These are phyloP conservation scores for Pyrenophora graminea DNA, from an alignment of 2,329 filamentous ascomycete species.

Conservation along the genomic window DNA sequence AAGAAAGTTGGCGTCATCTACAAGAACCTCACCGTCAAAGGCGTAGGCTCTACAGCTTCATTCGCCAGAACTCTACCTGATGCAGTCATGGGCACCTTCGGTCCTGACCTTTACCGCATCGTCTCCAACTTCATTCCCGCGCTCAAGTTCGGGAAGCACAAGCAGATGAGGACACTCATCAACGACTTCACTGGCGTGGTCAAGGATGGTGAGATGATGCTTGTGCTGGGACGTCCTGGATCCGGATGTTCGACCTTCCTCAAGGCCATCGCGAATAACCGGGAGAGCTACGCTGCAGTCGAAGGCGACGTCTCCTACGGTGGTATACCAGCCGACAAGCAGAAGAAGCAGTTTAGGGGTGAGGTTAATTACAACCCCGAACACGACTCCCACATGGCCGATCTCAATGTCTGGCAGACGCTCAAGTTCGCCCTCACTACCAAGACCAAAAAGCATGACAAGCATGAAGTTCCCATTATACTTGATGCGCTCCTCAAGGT, in stretches of 20 bases:
- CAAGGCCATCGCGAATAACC: constrained; percentile 74
- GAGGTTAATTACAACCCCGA: constrained; percentile 81
- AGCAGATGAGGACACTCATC: constrained; percentile 61
- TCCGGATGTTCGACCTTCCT: constrained; percentile 77
- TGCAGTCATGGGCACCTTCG: constrained; percentile 77
- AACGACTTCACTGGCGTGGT: constrained; percentile 71
- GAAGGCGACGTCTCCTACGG: constrained; percentile 73
- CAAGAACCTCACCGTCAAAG: constrained; percentile 73
- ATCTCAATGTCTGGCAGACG: constrained; percentile 77
- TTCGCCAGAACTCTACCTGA: constrained; percentile 75
- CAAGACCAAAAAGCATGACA: constrained; percentile 71
- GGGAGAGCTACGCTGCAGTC: constrained; percentile 67
- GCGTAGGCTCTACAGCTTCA: constrained; percentile 66
- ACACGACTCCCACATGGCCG: constrained; percentile 75
- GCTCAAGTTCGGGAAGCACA: constrained; percentile 54
- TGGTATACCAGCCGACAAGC: constrained; percentile 69
- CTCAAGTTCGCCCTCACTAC: constrained; percentile 74
- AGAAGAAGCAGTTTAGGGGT: constrained; percentile 70
- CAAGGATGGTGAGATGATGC: constrained; percentile 71
- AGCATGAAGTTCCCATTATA: constrained; percentile 68
- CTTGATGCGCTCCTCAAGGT: constrained; percentile 73
- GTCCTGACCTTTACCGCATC: constrained; percentile 74
- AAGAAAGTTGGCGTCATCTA: constrained; percentile 81
- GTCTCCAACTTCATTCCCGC: constrained; percentile 60
- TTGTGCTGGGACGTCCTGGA: constrained; percentile 73